Evolutionary conservation across 371 early-diverging fungal genomes (phyloP).

Genomic region (Gilbertella persicaria): DNA sequence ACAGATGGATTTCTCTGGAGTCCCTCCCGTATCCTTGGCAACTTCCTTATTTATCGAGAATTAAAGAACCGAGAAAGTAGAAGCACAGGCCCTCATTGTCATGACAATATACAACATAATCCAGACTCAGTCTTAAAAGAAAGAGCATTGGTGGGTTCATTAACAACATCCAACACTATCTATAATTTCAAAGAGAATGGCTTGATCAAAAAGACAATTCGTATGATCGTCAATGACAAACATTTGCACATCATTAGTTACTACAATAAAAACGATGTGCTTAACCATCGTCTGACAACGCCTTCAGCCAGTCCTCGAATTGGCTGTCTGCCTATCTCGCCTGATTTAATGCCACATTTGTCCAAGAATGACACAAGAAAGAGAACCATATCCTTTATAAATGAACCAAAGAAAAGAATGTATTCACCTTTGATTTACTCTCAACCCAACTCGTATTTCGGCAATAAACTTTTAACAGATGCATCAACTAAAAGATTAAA

Average conservation of each 20-base stretch:
- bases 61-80: constrained; percentile 42
- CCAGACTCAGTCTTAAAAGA: constrained; percentile 29
- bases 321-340: constrained; percentile 46
- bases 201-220: constrained; percentile 84
- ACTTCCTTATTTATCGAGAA: constrained; percentile 67
- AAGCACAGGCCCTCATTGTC: constrained; percentile 1
- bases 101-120: neutral
- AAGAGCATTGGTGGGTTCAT: constrained; percentile 59
- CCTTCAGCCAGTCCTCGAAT: constrained; percentile 53
- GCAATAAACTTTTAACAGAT: too few species aligned
- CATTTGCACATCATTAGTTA: constrained; percentile 85
- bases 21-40: constrained; percentile 67
- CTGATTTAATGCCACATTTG: constrained; percentile 35
- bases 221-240: constrained; percentile 72
- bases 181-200: constrained; percentile 78
- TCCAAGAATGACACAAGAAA: constrained; percentile 8
- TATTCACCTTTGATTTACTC: too few species aligned
- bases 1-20: constrained; percentile 75
- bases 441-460: too few species aligned
- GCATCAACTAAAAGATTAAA: too few species aligned
- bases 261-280: constrained; percentile 76
- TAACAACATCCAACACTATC: constrained; percentile 50
- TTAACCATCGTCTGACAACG: constrained; percentile 52
- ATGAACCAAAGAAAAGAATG: too few species aligned
- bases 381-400: too few species aligned